Base-by-base conservation (phyloP, 2,329 filamentous ascomycete genomes). In the Claviceps maximensis region DNA sequence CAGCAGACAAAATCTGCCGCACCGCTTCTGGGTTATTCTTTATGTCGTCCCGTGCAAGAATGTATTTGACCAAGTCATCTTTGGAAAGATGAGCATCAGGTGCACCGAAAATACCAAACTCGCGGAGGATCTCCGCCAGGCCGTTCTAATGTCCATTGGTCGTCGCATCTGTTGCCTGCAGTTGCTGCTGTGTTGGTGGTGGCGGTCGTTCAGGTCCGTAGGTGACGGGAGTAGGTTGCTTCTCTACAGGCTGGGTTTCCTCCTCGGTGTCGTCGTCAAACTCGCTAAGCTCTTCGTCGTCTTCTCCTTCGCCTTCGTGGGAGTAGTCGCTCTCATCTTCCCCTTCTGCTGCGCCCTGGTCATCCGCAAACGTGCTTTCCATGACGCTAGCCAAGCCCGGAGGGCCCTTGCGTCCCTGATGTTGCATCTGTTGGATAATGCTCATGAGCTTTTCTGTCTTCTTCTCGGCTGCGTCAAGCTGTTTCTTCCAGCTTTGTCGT, bases 361-460 rank as follows among this genome's bases (percentile, higher is more conserved):
- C 71, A 59, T 77, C 77, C 31, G 79, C 76, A 59, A 84, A 82
- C 68, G 66, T 75, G 63, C 64, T 79, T 66, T 81, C 83, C 58
- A 79, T 74, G 58, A 78, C 79, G 58, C 73, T 77, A 53, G 73
- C 78, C 71, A 80, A 74, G 54, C 81, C 83, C 54, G 86, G 79
- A 4, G 80, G 76, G 51, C 83, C 79, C 53, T 89, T 89, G 55
- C 91, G 83, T 17, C 91, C 90, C 64, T 96, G 90, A 59, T 88
- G 87, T 69, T 97, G 91, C 89, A 97, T 95, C 62, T 89, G 88
- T 57, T 93, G 87, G 70, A 95, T 95, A 62, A 97, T 87, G 65
- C 87, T 89, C 70, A 91, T 91, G 53, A 98, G 81, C 69, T 95
- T 94, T 57, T 89, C 85, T 62, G 89, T 89, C 75, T 93, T 91